A percentile compares a stretch with the other conserved stretches of the same genome.
Conservation (phyloP, 1,284 basidiomycete genomes). For the Moesziomyces parantarcticus region DNA sequence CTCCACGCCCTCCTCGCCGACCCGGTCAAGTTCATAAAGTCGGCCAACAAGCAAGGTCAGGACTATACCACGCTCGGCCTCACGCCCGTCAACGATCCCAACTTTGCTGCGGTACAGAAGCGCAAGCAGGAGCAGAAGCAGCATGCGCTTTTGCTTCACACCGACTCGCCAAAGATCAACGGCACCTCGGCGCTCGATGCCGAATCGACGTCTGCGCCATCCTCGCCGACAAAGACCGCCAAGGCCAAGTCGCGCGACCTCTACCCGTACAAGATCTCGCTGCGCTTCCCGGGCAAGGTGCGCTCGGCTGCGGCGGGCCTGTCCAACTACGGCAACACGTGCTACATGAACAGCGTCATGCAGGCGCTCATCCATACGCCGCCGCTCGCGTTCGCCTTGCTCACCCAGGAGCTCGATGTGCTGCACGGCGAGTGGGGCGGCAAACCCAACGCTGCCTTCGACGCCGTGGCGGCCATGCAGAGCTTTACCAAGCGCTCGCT, state of each 20-base stretch:
- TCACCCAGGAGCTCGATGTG: slow-evolving; percentile 71
- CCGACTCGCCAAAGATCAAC: slow-evolving; percentile 35
- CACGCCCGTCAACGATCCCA: slow-evolving; percentile 41
- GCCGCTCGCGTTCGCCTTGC: slow-evolving; percentile 80
- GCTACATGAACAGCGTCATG: slow-evolving; percentile 94
- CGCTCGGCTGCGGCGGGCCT: slow-evolving; percentile 73
- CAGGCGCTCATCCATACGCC: slow-evolving; percentile 95
- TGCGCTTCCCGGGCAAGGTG: slow-evolving; percentile 47
- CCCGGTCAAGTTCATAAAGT: slow-evolving; percentile 48
- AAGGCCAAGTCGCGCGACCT: slow-evolving; percentile 33
- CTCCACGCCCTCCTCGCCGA: slow-evolving; percentile 46
- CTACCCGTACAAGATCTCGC: slow-evolving; percentile 47
- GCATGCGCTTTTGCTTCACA: slow-evolving; percentile 33
- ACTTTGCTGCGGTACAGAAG: slow-evolving; percentile 37
- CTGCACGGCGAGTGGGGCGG: slow-evolving; percentile 68
- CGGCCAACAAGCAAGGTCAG: slow-evolving; percentile 39
- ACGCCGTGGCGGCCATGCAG: slow-evolving; percentile 55
- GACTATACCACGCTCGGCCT: slow-evolving; percentile 44
- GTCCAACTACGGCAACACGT: slow-evolving; percentile 93
- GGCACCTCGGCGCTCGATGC: background rate
- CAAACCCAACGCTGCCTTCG: slow-evolving; percentile 54
- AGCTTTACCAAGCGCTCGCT: slow-evolving; percentile 75
- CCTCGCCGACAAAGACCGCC: slow-evolving; percentile 22
- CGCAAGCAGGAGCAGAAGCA: slow-evolving; percentile 48
- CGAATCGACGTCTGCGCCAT: background rate